Evolutionary conservation across 495 filamentous ascomycete species (phyloP).

Genomic region (Schizothecium vesticola): DNA sequence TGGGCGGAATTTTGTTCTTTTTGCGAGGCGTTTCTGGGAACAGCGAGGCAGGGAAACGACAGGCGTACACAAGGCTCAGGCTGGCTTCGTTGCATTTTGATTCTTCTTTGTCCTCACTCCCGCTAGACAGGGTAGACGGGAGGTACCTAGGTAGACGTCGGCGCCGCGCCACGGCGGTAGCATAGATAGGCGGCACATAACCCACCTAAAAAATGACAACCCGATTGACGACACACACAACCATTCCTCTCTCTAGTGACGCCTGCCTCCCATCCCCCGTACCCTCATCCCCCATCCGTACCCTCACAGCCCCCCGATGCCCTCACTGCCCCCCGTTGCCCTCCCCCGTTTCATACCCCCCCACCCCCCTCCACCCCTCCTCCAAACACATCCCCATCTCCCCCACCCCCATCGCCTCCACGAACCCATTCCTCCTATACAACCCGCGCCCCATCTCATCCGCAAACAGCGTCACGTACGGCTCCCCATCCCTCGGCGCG

Average conservation of each 20-base stretch:
- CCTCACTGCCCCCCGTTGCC: no score
- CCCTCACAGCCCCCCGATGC: no score
- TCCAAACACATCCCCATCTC: conserved; percentile 16
- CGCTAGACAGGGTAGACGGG: not conserved
- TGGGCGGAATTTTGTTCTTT: not conserved
- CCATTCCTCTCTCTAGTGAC: not conserved
- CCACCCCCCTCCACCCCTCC: not conserved
- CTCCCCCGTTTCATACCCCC: no score
- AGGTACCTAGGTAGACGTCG: not conserved
- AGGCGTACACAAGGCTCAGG: not conserved
- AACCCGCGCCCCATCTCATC: conserved; percentile 41
- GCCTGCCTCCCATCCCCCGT: not conserved
- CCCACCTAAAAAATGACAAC: not conserved
- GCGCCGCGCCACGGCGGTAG: not conserved
- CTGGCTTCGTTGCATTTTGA: not conserved
- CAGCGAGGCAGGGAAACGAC: not conserved
- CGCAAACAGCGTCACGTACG: conserved; percentile 44
- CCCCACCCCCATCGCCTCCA: conserved; percentile 20
- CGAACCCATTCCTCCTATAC: conserved; percentile 47
- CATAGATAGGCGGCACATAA: not conserved
- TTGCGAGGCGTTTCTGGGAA: not conserved
- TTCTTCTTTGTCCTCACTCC: not conserved
- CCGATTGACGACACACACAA: not conserved
- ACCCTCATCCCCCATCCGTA: no score
- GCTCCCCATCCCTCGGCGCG: conserved; percentile 30